Evolutionary conservation across 805 yeast species (phyloP).

Genomic region (Candida germanica): DNA sequence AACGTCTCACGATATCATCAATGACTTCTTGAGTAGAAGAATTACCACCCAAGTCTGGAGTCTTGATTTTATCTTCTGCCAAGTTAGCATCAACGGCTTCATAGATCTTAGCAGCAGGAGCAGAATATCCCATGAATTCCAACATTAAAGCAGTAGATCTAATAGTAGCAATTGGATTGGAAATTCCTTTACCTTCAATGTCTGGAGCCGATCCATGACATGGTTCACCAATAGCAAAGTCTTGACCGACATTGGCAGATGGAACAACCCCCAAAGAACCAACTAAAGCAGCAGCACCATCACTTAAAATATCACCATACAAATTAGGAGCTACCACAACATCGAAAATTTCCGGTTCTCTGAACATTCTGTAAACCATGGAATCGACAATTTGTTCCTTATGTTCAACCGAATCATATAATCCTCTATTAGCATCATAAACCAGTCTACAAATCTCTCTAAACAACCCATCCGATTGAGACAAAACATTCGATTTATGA

Average conservation of each 20-base stretch:
- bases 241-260: slow-evolving; percentile 95
- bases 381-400: slow-evolving; percentile 98
- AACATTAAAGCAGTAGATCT: slow-evolving; percentile 95
- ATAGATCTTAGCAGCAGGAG: slow-evolving; percentile 89
- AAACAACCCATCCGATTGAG: slow-evolving; percentile 92
- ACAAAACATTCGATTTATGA: slow-evolving; percentile 93
- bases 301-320: slow-evolving; percentile 95
- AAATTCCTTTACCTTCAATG: slow-evolving; percentile 90
- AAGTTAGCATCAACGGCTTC: slow-evolving; percentile 93
- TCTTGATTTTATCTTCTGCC: slow-evolving; percentile 69
- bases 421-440: slow-evolving; percentile 54
- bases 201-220: slow-evolving; percentile 99
- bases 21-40: slow-evolving; percentile 84
- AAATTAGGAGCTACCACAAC: slow-evolving; percentile 98
- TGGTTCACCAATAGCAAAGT: slow-evolving; percentile 97
- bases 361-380: slow-evolving; percentile 98
- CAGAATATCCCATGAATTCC: slow-evolving; percentile 89
- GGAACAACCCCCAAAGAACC: slow-evolving; percentile 98
- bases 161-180: slow-evolving; percentile 97
- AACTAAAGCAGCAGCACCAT: slow-evolving; percentile 97
- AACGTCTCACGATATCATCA: slow-evolving; percentile 68
- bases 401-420: slow-evolving; percentile 60
- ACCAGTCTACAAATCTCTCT: slow-evolving; percentile 76
- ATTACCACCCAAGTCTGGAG: slow-evolving; percentile 95
- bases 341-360: slow-evolving; percentile 96